These are phyloP conservation scores for Platismatia glauca DNA, from an alignment of 495 filamentous ascomycete genomes.

Conservation along the genomic window DNA sequence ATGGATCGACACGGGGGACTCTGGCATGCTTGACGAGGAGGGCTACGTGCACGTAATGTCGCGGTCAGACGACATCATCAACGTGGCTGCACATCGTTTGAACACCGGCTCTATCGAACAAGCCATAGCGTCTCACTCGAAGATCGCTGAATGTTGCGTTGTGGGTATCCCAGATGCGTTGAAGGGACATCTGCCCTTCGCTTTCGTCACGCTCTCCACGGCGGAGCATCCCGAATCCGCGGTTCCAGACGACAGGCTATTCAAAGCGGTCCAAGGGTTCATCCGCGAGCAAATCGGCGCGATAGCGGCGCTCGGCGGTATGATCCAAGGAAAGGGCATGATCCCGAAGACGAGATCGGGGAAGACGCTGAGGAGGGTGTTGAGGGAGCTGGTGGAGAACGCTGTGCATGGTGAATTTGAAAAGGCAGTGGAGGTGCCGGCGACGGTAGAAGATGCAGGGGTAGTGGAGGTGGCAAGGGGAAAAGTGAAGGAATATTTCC, in stretches of 20 bases:
- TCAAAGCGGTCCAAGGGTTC: slow-evolving; percentile 48
- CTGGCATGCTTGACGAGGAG: slow-evolving; percentile 72
- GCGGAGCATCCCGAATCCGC: slow-evolving; percentile 40
- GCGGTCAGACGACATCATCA: slow-evolving; percentile 85
- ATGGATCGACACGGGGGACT: slow-evolving; percentile 87
- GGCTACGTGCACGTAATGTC: slow-evolving; percentile 85
- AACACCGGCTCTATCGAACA: slow-evolving; percentile 86
- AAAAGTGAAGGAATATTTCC: slow-evolving; percentile 51
- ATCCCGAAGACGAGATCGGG: slow-evolving; percentile 86
- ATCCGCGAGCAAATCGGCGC: slow-evolving; percentile 80
- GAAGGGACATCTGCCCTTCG: slow-evolving; percentile 87
- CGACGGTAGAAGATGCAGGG: slow-evolving; percentile 51
- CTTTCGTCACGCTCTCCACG: slow-evolving; percentile 59
- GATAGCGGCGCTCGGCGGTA: slow-evolving; percentile 74
- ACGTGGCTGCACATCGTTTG: slow-evolving; percentile 88
- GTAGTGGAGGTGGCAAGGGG: slow-evolving; percentile 49
- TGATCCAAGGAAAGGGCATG: slow-evolving; percentile 79
- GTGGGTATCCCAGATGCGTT: slow-evolving; percentile 75
- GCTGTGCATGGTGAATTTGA: slow-evolving; percentile 43
- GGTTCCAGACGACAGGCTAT: slow-evolving; percentile 44
- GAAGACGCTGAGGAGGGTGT: slow-evolving; percentile 73
- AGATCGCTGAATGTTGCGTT: slow-evolving; percentile 72
- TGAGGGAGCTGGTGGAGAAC: slow-evolving; percentile 72
- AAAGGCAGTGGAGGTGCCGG: slow-evolving; percentile 44
- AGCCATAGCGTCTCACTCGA: slow-evolving; percentile 71